phyloP scores from a whole-genome alignment of 192 early-diverging fungal genomes.

The Backusella australiensis region DNA sequence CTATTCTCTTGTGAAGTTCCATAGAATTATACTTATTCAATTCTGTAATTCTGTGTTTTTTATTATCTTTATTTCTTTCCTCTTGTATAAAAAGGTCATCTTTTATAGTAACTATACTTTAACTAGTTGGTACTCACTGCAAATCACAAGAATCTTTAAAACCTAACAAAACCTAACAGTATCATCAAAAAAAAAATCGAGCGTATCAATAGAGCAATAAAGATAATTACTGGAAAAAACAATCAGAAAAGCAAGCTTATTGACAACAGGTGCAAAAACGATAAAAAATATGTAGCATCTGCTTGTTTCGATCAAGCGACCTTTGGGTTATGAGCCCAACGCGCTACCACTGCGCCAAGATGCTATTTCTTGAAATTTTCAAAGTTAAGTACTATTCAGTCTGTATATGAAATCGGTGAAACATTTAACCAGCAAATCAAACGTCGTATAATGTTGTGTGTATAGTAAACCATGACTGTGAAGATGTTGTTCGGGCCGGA shows the following conservation, averaged over 20 bases:
- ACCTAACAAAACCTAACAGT: background rate
- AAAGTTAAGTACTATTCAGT: background rate
- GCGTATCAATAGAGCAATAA: background rate
- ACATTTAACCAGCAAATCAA: background rate
- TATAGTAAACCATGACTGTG: background rate
- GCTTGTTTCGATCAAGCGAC: slow-evolving; percentile 19
- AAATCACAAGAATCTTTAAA: no score
- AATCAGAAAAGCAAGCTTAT: background rate
- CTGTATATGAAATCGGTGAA: background rate
- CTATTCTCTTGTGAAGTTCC: no score
- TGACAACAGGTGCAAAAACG: background rate
- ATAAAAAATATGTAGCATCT: slow-evolving; percentile 2
- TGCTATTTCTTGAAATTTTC: background rate
- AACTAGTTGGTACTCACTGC: no score
- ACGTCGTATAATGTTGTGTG: background rate
- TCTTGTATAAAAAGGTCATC: no score
- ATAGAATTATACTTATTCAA: no score
- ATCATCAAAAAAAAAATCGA: no score
- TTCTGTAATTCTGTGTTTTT: no score
- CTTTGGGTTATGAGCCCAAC: slow-evolving; percentile 22
- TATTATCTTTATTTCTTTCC: no score
- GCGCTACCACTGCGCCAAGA: slow-evolving; percentile 19
- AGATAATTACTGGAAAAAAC: background rate
- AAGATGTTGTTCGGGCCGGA: background rate
- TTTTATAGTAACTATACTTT: no score